Evolutionary conservation across 768 basidiomycete genomes (phyloP), one percentile per base, ranked within the genome.

Genomic region (Lyophyllum atratum): DNA sequence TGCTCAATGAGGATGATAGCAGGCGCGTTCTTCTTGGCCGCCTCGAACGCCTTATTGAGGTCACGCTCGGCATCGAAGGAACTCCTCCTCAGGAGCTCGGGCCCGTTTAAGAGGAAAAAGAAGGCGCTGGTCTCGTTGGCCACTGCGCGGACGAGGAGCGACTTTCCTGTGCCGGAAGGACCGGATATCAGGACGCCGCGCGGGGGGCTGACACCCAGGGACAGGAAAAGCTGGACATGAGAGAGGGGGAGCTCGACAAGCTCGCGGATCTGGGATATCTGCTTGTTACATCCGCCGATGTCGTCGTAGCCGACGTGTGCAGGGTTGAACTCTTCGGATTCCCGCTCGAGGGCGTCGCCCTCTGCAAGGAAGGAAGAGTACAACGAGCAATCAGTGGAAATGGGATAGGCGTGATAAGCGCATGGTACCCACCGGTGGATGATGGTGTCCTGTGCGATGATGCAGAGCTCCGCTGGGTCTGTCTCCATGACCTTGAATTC

Each of bases 81-180:
- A 97, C 98, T 99, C 82, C 98, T 98, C 66, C 90, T 93, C 97
- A 99, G 98, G 72, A 99, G 98, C 75, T 99, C 97, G 49, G 97
- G 97, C 52, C 97, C 97, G 69, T 98, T 99, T 78, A 99, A 98
- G 49, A 98, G 79, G 88, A 99, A 99, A 85, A 99, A 99, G 85
- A 99, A 99, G 15, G 97, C 97, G 49, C 97, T 97, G 25, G 97
- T 99, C 76, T 99, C 97, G 72, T 99, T 99, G 61, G 97, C 97
- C 46, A 99, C 97, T 6, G 97, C 97, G 64, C 97, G 89, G 51
- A 97, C 97, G 95, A 99, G 98, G 63, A 99, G 85, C 7, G 97
- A 98, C 80, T 98, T 99, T 82, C 97, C 97, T 21, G 96, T 98
- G 81, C 97, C 97, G 31, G 96, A 97, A 62, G 96, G 96, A 55